Evolutionary conservation across 306 rosid genomes (phyloP).

Genomic region (Astragalus membranaceus): DNA sequence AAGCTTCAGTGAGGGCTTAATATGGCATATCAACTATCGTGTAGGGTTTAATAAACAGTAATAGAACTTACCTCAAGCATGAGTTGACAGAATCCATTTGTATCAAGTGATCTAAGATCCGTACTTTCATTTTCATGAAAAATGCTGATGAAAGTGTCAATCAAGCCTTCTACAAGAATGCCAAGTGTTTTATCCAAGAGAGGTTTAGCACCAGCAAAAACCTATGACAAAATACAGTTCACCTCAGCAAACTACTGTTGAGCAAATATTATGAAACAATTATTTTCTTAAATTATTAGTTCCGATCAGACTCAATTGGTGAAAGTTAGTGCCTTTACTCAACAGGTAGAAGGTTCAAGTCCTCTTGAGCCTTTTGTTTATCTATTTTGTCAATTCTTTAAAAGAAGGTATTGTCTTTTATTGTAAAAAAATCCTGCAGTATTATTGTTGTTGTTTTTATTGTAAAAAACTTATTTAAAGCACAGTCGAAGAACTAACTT

Average conservation of each 20-base stretch:
- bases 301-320: background rate
- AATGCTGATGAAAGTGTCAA: constrained; percentile 90
- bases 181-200: constrained; percentile 95
- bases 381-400: too few relatives aligned
- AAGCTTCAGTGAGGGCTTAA: background rate
- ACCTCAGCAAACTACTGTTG: constrained; percentile 12
- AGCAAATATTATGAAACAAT: constrained; percentile 9
- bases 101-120: constrained; percentile 72
- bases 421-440: too few relatives aligned
- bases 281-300: background rate
- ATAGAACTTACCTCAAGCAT: constrained; percentile 82
- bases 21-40: background rate
- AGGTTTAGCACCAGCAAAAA: constrained; percentile 89
- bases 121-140: constrained; percentile 64
- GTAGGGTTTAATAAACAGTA: background rate
- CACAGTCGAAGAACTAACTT: background rate
- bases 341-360: too few relatives aligned
- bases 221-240: constrained; percentile 39
- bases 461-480: background rate
- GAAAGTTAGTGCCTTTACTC: too few relatives aligned
- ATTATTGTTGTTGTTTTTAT: too few relatives aligned
- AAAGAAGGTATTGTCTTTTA: too few relatives aligned
- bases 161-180: constrained; percentile 94
- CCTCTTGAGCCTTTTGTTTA: too few relatives aligned
- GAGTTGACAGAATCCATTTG: constrained; percentile 94